A percentile compares a stretch with the other conserved stretches of the same genome.
phyloP scores from a whole-genome alignment of 1,139 yeast genomes.

The Geotrichum europaeum region DNA sequence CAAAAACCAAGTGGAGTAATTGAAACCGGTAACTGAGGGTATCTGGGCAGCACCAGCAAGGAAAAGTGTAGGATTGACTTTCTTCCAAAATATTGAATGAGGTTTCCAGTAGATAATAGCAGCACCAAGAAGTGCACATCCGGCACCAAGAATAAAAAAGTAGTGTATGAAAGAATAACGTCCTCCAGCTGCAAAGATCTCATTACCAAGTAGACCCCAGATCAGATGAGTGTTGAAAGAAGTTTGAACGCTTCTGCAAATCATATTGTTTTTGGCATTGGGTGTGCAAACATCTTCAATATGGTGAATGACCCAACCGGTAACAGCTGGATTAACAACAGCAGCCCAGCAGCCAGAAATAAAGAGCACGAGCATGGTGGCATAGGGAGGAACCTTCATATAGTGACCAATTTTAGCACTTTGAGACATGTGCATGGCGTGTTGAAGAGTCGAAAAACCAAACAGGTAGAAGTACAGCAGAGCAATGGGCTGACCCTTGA shows the following conservation, averaged over 20 bases:
- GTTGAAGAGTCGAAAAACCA: conserved; percentile 45
- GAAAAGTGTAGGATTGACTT: conserved; percentile 35
- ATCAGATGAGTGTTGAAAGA: conserved; percentile 44
- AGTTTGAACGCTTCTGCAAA: conserved; percentile 39
- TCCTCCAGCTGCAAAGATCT: conserved; percentile 34
- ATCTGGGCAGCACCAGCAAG: conserved; percentile 39
- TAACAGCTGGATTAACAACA: conserved; percentile 33
- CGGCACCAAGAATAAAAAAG: conserved; percentile 33
- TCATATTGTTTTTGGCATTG: conserved; percentile 37
- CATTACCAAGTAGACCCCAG: conserved; percentile 53
- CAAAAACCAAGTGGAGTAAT: conserved; percentile 37
- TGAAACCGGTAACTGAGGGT: conserved; percentile 42
- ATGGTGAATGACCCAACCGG: conserved; percentile 39
- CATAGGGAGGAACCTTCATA: conserved; percentile 29
- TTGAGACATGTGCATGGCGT: conserved; percentile 42
- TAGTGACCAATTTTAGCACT: conserved; percentile 49
- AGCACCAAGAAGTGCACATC: neutral
- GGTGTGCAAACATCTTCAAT: conserved; percentile 43
- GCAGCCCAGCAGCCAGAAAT: conserved; percentile 33
- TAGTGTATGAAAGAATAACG: conserved; percentile 33
- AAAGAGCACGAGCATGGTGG: conserved; percentile 44
- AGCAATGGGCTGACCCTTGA: conserved; percentile 48
- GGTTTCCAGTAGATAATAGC: conserved; percentile 32
- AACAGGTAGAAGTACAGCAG: conserved; percentile 44
- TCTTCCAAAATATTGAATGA: conserved; percentile 26